Base-by-base conservation (phyloP, 352 stramenopile genomes). In the Phytophthora palmivora region DNA sequence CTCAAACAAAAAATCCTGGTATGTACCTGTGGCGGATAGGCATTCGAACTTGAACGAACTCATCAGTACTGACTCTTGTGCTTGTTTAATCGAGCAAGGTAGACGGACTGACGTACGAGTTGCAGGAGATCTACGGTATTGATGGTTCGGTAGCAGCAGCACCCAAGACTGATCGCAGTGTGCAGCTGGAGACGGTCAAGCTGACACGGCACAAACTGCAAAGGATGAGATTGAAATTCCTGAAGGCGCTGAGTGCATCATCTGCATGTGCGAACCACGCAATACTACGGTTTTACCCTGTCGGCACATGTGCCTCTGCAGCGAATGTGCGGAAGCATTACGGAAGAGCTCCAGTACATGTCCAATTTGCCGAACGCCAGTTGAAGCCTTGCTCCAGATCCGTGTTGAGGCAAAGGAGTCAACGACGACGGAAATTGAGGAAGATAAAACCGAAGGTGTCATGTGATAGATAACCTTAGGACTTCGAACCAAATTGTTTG, bases 91-190 rank as follows among this genome's bases (percentile, higher is more conserved):
- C 41, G 28, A 34, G 5, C 61, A n/a, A 86, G 74, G 74, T 89
- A 16, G 74, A 92, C 16, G 82, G 80, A 2, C 47, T 92, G 55
- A 92, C 85, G 6, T 95, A 95, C 68, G 85, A 95, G 60, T 69
- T 95, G 18, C 87, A 94, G 68, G 87, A 95, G 67, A 94, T 95
- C 50, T 95, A 95, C 55, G 87, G 87, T 28, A 94, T 95, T 44
- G 84, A 94, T 50, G 87, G 83, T 14, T 78, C 79, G 6, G 68
- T 92, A 0, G 72, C 83, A 14, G 79, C 82, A 30, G 78, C 75
- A 4, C 67, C 76, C 0, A 72, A 79, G 21, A 76, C 73, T 22
- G 63, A 78, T 21, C 51, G 66, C 2, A 76, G 43, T 24, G 52
- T 14, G 45, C 30, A 26, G 42, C 72, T 10, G 79, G 69, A 0